Conservation (phyloP, 139 green algal genomes). For the Chlorella sp. region DNA sequence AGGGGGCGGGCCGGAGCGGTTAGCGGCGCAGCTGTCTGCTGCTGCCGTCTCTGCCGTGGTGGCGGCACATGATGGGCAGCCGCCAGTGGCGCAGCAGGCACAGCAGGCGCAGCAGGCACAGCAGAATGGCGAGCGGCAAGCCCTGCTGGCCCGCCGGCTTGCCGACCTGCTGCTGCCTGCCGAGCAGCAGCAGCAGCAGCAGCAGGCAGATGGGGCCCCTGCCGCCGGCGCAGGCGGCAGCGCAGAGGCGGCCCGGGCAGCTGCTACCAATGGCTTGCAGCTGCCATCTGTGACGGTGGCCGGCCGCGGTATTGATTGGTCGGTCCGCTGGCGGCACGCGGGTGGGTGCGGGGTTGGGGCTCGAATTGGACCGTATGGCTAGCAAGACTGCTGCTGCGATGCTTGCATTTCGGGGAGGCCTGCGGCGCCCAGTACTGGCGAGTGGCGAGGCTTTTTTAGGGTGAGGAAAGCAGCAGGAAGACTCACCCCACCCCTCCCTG, state of each 20-base stretch:
- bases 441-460: no score
- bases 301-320: constrained; percentile 45
- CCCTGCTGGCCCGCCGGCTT: constrained; percentile 18
- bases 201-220: background rate
- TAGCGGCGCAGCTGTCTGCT: background rate
- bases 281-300: background rate
- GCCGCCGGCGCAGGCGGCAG: background rate
- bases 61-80: background rate
- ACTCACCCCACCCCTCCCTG: no score
- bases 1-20: background rate
- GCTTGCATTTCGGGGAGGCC: no score
- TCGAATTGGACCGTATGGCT: no score
- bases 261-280: background rate
- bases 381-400: background rate
- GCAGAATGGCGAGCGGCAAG: background rate
- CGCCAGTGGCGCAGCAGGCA: background rate
- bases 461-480: no score
- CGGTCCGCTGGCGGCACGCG: constrained; percentile 54
- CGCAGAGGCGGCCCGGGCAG: background rate
- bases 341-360: constrained; percentile 16
- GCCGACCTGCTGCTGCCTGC: constrained; percentile 12
- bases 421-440: no score
- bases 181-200: background rate
- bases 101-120: background rate
- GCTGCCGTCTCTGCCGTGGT: background rate